Base-by-base conservation (phyloP, 2,329 filamentous ascomycete genomes). In the Hypoxylon sp. region DNA sequence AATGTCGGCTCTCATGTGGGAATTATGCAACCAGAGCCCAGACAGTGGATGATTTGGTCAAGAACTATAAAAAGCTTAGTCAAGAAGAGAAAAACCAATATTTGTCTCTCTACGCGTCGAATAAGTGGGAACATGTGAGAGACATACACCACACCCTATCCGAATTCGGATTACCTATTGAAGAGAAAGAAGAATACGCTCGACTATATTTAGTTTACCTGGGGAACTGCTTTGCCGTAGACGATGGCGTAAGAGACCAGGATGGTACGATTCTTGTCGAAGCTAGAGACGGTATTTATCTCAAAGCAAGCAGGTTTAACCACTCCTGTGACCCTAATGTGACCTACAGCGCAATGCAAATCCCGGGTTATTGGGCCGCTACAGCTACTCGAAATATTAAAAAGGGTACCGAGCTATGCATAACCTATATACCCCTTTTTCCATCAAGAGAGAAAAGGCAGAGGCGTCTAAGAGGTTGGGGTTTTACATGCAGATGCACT, bases 281-380 rank as follows among this genome's bases (percentile, higher is more conserved):
- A 3, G 3, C n/a, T 33, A 22, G 3, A 54, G 13, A 8, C 8
- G 67, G 19, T n/a, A 9, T 70, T 24, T 71, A 61, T 37, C 1
- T 39, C 5, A 17, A 44, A 9, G 67, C 67, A 26, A 62, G 55
- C 53, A 63, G 67, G 19, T 61, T 71, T 14, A 71, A 71, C 10
- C 70, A 71, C 31, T 65, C 56, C 9, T 71, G 70, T 17, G 60
- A 70, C 19, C 46, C 57, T 11, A 71, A 71, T 54, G 2, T 65
- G 14, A 8, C 2, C 6, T 65, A 55, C 26, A 42, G 11, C 14
- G 19, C 37, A 14, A 6, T 13, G 3, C 4, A 11, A 29, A 11
- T 13, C 1, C 51, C 59, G 9, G 67, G 61, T 2, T 48, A 48
- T 44, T 67, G 17, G 5, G 1, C 39, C 5, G 42, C 33, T 11